Percentiles rank a stretch among this genome's conserved stretches.
These are phyloP conservation scores for Zizania palustris DNA, from an alignment of 202 grass and related monocot genomes.

Conservation along the genomic window DNA sequence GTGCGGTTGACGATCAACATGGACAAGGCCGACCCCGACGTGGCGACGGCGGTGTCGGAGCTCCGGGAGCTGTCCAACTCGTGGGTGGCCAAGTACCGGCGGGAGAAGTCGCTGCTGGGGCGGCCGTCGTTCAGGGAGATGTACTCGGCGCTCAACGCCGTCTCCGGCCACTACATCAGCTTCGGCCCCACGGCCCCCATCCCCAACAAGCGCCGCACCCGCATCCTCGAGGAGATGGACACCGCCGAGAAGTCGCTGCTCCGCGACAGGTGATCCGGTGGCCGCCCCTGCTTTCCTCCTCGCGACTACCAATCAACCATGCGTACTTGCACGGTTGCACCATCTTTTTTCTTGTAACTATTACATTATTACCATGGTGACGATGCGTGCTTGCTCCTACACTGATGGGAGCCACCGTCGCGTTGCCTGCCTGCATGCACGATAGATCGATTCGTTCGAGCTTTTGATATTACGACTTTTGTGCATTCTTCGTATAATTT, in stretches of 20 bases:
- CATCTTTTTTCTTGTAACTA: no score
- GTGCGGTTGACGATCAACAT: conserved; percentile 80
- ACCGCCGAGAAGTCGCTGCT: conserved; percentile 95
- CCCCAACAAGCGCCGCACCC: conserved; percentile 84
- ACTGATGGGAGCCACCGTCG: conserved; percentile 2
- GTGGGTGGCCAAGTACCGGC: conserved; percentile 96
- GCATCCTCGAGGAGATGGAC: conserved; percentile 98
- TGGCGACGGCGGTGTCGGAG: conserved; percentile 78
- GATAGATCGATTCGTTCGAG: not conserved
- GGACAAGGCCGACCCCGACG: conserved; percentile 83
- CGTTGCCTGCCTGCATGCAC: not conserved
- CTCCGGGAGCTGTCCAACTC: conserved; percentile 86
- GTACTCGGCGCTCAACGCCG: conserved; percentile 97
- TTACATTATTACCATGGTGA: not conserved
- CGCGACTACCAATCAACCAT: no score
- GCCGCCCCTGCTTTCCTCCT: no score
- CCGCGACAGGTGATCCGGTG: conserved; percentile 57
- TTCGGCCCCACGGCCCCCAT: conserved; percentile 97
- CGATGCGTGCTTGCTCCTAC: not conserved
- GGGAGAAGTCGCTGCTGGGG: conserved; percentile 86
- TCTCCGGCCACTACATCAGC: conserved; percentile 98
- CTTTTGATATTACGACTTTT: conserved; percentile 27
- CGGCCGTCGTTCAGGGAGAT: conserved; percentile 89
- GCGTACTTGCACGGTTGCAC: no score
- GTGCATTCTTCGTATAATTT: not conserved